Conservation (phyloP, 2,329 filamentous ascomycete species). For the Shiraia sp. region DNA sequence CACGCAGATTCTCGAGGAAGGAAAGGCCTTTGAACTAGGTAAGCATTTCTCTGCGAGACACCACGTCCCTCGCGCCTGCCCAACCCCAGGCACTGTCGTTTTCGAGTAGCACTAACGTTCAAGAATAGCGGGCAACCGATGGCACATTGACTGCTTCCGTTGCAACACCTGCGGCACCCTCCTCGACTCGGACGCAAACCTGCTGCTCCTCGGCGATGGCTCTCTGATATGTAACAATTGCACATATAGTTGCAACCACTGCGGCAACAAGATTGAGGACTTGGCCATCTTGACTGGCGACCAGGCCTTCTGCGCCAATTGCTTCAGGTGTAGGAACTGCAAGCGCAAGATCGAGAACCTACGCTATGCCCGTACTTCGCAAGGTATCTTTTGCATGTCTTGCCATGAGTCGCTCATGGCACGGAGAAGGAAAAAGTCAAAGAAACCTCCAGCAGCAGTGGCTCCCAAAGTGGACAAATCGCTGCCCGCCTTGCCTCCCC, state of each 20-base stretch:
- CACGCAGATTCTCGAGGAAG: conserved; percentile 89
- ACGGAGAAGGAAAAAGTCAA: conserved; percentile 82
- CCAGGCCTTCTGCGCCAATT: conserved; percentile 95
- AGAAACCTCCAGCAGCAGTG: conserved; percentile 48
- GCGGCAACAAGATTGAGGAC: conserved; percentile 97
- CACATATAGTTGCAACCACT: conserved; percentile 97
- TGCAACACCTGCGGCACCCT: conserved; percentile 95
- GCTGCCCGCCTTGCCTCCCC: conserved; percentile 81
- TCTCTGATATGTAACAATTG: conserved; percentile 99
- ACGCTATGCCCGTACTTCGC: conserved; percentile 93
- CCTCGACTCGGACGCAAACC: conserved; percentile 96
- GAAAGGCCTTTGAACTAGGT: conserved; percentile 98
- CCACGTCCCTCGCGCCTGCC: conserved; percentile 18
- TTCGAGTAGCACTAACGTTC: conserved; percentile 28
- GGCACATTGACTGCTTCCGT: conserved; percentile 98
- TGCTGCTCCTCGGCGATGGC: conserved; percentile 93
- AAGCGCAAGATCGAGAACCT: conserved; percentile 99
- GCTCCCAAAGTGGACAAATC: conserved; percentile 81
- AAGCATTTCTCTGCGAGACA: conserved; percentile 44
- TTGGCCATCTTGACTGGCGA: conserved; percentile 96
- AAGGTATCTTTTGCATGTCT: conserved; percentile 99
- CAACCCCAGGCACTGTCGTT: conserved; percentile 2
- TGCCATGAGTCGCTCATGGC: conserved; percentile 98
- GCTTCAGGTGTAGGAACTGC: conserved; percentile 96
- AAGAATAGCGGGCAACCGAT: conserved; percentile 85